Evolutionary conservation across 768 basidiomycete species (phyloP), one percentile per base, ranked within the genome.

Genomic region (Pisolithus sp.): DNA sequence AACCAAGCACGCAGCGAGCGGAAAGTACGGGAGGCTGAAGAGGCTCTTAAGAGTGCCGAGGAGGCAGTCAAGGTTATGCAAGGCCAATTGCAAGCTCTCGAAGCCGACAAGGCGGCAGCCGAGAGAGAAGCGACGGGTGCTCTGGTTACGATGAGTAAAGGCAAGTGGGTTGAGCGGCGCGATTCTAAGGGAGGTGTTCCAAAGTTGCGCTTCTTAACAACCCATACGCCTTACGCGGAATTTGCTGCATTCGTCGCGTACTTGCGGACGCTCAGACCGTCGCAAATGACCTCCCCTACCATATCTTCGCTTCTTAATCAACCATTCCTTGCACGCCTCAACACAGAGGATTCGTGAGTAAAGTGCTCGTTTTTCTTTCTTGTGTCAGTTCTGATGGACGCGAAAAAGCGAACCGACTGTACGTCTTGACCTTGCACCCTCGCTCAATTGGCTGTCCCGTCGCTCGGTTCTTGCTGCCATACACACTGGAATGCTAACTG

Each of bases 401-500:
- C 41, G n/a, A 2, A 24, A 53, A 65, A 92, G 93, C 21, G 95
- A 99, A 59, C 91, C 95, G 0, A 91, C 93, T 0, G 73, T 96
- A 28, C 85, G 96, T 8, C 78, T 99, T 17, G 96, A 98, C 63
- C 73, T 89, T n/a, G 93, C 96, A 0, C 91, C 94, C 0, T 89
- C 93, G 12, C 73, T 99, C 31, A 93, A 90, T 61, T 98, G 91
- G 89, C 76, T 98, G n/a, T 86, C 88, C 15, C 80, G 93, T 24
- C 83, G 93, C 26, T 83, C 84, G 4, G 86, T 98, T 21, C 76
- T 85, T 4, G 71, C 82, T 23, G 95, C 95, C 5, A 89, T 99
- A 52, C 82, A 97, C 57, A 80, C 77, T 8, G 92, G 92, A 0
- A 88, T 93, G 62, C 78, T 99, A 26, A 81, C 79, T 13, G 84